Base-by-base conservation (phyloP, 805 yeast species). In the Cyberlindnera euphorbiiphila region DNA sequence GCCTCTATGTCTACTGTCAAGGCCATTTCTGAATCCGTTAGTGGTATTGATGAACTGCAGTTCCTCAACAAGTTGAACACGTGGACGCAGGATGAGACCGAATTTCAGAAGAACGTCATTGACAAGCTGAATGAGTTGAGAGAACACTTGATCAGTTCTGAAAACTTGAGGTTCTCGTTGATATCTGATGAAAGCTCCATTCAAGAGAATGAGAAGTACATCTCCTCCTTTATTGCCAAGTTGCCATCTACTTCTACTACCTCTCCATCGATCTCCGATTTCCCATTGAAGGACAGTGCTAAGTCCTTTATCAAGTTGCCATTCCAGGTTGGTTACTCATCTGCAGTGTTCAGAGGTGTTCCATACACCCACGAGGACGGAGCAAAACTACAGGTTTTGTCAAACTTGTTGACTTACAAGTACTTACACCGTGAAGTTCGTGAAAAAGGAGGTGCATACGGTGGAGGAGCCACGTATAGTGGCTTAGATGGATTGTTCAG, bases 391-490 rank as follows among this genome's bases (percentile, higher is more conserved):
- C 95, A 86, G 60, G 76, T 93, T 0, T 67, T 93, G 32, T 72
- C 96, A 1, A 89, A 83, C 49, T 59, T 93, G 41, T 60, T 88
- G 49, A 81, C 95, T 0, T 89, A 82, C 62, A 85, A 84, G 54
- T 76, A 85, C 49, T 65, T 93, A 33, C 98, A 93, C 60, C 75
- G 86, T 10, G 95, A 88, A 46, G 78, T 93, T 25, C 75, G 98
- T 48, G 98, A 93, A 56, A 78, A 91, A 53, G 96, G 96, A 40
- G 98, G 98, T 42, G 98, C 98, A 0, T 93, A 93, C 56, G 98
- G 98, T 7, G 98, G 96, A 6, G 98, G 98, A 4, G 84, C 95
- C 5, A 64, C 74, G 7, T 93, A 81, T 58, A 85, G 81, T 56
- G 87, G 91, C 0, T 57, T 85, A 16, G 86, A 84, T 34, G 98